These are phyloP conservation scores for Podospora fimiseda DNA, from an alignment of 495 filamentous ascomycete genomes.

Conservation along the genomic window DNA sequence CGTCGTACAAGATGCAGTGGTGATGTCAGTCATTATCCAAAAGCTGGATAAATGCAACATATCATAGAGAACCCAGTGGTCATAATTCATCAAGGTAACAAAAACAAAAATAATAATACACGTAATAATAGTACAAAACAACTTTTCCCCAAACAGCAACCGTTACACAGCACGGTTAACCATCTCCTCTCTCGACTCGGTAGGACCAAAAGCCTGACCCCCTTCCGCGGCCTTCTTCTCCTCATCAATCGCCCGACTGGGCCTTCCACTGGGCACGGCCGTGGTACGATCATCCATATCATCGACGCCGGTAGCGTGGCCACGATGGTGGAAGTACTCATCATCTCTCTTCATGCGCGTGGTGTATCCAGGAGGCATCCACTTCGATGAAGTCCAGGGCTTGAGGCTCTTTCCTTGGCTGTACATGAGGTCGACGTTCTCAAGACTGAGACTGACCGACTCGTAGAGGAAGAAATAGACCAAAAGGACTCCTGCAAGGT, in stretches of 20 bases:
- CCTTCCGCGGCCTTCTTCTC: slow-evolving; percentile 10
- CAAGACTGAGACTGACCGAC: slow-evolving; percentile 58
- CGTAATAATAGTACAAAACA: not conserved
- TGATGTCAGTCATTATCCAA: no score
- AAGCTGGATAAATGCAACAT: no score
- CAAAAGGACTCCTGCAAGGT: slow-evolving; percentile 54
- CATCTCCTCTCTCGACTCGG: slow-evolving; percentile 3
- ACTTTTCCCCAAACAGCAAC: not conserved
- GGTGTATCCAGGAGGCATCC: slow-evolving; percentile 47
- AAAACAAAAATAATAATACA: not conserved
- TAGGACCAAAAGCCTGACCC: not conserved
- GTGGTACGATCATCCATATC: slow-evolving; percentile 12
- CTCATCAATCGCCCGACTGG: slow-evolving; percentile 9
- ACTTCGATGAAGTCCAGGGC: slow-evolving; percentile 58
- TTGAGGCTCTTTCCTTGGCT: slow-evolving; percentile 49
- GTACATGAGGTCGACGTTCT: slow-evolving; percentile 76
- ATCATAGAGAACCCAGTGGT: no score
- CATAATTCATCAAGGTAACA: not conserved
- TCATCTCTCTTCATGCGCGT: slow-evolving; percentile 25
- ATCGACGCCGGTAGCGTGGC: not conserved
- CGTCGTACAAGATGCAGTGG: no score
- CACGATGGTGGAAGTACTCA: slow-evolving; percentile 6
- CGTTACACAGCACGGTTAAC: slow-evolving; percentile 5
- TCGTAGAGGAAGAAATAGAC: slow-evolving; percentile 80
- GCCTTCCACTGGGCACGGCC: slow-evolving; percentile 13